A percentile compares a stretch with the other conserved stretches of the same genome.
Evolutionary conservation across 371 early-diverging fungal species (phyloP).

Genomic region (Actinomucor elegans): DNA sequence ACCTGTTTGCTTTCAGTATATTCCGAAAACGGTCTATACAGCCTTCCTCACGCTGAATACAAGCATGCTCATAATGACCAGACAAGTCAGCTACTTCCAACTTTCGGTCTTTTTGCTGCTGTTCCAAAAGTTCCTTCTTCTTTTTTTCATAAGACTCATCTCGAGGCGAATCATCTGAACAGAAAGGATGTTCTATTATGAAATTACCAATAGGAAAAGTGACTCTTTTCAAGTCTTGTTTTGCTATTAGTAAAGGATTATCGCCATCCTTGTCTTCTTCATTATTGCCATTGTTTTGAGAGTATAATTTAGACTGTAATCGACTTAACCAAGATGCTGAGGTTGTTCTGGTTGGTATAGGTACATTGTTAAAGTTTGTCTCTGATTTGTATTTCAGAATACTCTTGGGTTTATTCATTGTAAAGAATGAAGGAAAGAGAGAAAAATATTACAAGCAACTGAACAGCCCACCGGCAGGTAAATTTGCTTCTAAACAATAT

Average conservation of each 20-base stretch:
- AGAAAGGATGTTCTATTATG: constrained; percentile 30
- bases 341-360: neutral
- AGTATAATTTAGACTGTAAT: constrained; percentile 20
- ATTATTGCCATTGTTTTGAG: constrained; percentile 1
- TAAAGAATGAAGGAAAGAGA: neutral
- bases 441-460: too few species aligned
- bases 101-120: neutral
- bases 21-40: constrained; percentile 29
- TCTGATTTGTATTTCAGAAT: constrained; percentile 19
- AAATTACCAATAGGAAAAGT: constrained; percentile 40
- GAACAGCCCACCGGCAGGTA: too few species aligned
- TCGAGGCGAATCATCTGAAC: constrained; percentile 15
- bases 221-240: constrained; percentile 43
- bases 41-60: constrained; percentile 38
- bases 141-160: constrained; percentile 24
- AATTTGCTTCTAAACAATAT: too few species aligned
- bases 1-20: constrained; percentile 26
- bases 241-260: constrained; percentile 17
- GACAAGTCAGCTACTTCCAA: constrained; percentile 18
- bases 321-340: constrained; percentile 22
- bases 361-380: neutral
- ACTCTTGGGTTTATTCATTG: constrained; percentile 20
- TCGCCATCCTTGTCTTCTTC: constrained; percentile 5
- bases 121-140: neutral
- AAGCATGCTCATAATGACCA: constrained; percentile 42